Conservation (phyloP, 495 filamentous ascomycete species). For the Talaromyces adpressus region DNA sequence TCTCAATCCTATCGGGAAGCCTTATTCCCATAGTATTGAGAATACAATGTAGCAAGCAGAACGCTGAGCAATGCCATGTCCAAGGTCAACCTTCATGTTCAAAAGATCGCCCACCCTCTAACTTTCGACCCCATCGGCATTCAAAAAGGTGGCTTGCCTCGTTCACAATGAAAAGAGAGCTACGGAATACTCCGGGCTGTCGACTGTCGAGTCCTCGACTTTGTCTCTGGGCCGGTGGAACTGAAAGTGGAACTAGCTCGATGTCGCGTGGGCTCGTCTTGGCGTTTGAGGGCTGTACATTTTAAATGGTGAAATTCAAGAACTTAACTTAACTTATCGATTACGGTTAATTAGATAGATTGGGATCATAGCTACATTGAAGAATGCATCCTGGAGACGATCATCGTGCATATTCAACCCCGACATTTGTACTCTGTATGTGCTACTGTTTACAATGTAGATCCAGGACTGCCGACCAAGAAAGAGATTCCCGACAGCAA, state of each 20-base stretch:
- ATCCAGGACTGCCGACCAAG: neutral
- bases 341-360: neutral
- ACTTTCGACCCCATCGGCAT: neutral
- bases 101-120: neutral
- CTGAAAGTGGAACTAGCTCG: neutral
- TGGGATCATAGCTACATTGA: neutral
- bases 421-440: neutral
- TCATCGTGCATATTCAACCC: neutral
- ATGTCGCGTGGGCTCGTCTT: neutral
- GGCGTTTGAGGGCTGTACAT: neutral
- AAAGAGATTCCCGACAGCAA: neutral
- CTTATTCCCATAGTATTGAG: neutral
- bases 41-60: neutral
- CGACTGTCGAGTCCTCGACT: neutral
- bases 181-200: neutral
- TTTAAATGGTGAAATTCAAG: too few relatives aligned
- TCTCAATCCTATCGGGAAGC: neutral
- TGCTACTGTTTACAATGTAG: neutral
- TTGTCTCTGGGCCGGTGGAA: neutral
- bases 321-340: too few relatives aligned
- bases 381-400: neutral
- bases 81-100: too few relatives aligned
- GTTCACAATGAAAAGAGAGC: neutral
- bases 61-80: neutral
- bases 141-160: neutral